Evolutionary conservation across 2,329 filamentous ascomycete genomes (phyloP).

Genomic region (Aspergillus chevalieri): DNA sequence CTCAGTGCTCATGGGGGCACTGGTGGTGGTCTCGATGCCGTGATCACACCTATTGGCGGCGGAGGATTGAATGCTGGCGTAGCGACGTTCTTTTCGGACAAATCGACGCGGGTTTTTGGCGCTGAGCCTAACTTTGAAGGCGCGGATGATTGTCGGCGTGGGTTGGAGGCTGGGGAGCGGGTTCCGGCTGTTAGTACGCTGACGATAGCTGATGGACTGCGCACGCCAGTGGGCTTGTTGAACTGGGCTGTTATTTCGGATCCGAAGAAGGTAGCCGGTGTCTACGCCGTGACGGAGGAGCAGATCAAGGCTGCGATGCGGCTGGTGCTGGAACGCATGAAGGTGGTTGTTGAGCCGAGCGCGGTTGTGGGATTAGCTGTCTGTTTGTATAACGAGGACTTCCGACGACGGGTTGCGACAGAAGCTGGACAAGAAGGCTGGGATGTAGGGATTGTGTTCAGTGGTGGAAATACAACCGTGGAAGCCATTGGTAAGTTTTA

Average conservation of each 20-base stretch:
- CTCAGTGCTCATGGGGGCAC: slow-evolving; percentile 18
- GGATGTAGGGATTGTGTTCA: slow-evolving; percentile 59
- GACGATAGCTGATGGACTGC: slow-evolving; percentile 82
- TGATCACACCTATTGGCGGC: slow-evolving; percentile 79
- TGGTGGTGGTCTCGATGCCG: slow-evolving; percentile 51
- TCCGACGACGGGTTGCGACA: slow-evolving; percentile 56
- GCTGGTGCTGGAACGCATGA: slow-evolving; percentile 78
- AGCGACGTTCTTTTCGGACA: slow-evolving; percentile 65
- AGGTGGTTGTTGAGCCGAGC: slow-evolving; percentile 85
- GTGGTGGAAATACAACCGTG: slow-evolving; percentile 60
- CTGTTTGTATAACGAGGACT: slow-evolving; percentile 78
- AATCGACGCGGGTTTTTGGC: slow-evolving; percentile 71
- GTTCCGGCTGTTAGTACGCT: slow-evolving; percentile 65
- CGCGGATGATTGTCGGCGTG: slow-evolving; percentile 73
- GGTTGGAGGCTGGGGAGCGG: slow-evolving; percentile 58
- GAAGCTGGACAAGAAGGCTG: slow-evolving; percentile 64
- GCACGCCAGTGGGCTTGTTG: slow-evolving; percentile 70
- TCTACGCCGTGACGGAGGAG: slow-evolving; percentile 71
- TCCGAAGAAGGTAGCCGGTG: slow-evolving; percentile 59
- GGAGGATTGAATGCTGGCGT: slow-evolving; percentile 83
- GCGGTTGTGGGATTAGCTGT: slow-evolving; percentile 78
- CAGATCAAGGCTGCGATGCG: slow-evolving; percentile 73
- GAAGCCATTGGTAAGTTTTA: slow-evolving; percentile 56
- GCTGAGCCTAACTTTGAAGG: slow-evolving; percentile 78
- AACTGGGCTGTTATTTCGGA: slow-evolving; percentile 76